Base-by-base conservation (phyloP, 2,329 filamentous ascomycete genomes). In the Scorias spongiosa region DNA sequence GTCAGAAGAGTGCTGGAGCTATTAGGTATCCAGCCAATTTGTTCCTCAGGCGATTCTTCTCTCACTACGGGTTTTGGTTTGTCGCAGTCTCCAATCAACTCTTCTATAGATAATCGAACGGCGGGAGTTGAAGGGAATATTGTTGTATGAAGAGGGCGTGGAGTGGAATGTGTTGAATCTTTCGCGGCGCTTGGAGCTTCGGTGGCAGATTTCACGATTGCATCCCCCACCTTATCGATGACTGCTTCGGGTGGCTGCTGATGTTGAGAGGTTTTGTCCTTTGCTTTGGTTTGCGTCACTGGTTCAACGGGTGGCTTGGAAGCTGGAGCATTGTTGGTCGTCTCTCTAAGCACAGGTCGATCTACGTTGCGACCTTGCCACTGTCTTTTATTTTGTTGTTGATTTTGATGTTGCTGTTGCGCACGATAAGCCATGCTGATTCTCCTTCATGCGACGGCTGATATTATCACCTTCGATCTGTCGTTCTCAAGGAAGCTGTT, bases 61-160 rank as follows among this genome's bases (percentile, higher is more conserved):
- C 64, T 65, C 20, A 64, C 62, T n/a, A 63, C 63, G 45, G 65
- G 64, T 50, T 66, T 69, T 32, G 68, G 64, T 9, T 66, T 66
- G 56, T 79, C 75, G 40, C 69, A 68, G 54, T 77, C 76, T 48
- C 74, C 74, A 39, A 80, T 74, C 29, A 80, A 62, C 48, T 79
- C 75, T 29, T 74, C 73, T 10, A 80, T 61, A 18, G 75, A 73
- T 34, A 79, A 67, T 44, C 74, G 64, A 38, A 75, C 71, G 18
- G 69, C 70, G 2, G 76, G 75, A 11, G 76, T 80, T 36, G 74
- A 75, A 2, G 76, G 76, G 12, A 64, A 64, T 26, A 63, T 57
- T 18, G 60, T 55, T 26, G 52, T 50, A 42, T 61, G 56, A 2
- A 48, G 49, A 9, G 56, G 43, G 30, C 49, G 49, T 10, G 53